Percentiles rank a stretch among this genome's conserved stretches.
phyloP scores from a whole-genome alignment of 2,329 filamentous ascomycete genomes.

The Aureobasidium sp. region DNA sequence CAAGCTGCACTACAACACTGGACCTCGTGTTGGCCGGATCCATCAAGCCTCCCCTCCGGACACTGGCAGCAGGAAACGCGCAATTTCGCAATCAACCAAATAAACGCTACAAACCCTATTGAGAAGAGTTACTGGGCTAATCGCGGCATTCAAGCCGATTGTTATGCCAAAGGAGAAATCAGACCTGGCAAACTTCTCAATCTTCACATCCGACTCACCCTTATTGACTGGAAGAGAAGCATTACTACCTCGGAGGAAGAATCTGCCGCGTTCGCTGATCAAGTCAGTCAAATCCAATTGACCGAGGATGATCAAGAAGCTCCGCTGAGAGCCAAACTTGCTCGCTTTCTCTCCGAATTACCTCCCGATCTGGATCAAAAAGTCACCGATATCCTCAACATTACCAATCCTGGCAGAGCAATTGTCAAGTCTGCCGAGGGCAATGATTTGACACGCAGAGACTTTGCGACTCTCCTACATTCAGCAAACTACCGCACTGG shows the following conservation, averaged over 20 bases:
- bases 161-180: not conserved
- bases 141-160: conserved; percentile 4
- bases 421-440: conserved; percentile 32
- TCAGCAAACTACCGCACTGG: conserved; percentile 28
- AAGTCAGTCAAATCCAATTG: conserved; percentile 5
- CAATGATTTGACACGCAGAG: conserved; percentile 45
- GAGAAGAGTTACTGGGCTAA: conserved; percentile 6
- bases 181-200: not conserved
- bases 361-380: conserved; percentile 10
- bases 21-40: not conserved
- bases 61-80: conserved; percentile 3
- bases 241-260: conserved; percentile 1
- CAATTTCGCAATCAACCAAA: conserved; percentile 1
- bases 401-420: not conserved
- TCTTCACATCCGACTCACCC: not conserved
- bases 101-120: not conserved
- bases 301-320: conserved; percentile 6
- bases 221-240: conserved; percentile 5
- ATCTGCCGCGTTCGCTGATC: not conserved
- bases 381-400: not conserved
- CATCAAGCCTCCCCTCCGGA: not conserved
- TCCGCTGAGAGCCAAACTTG: conserved; percentile 8
- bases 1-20: not conserved
- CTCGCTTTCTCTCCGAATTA: not conserved
- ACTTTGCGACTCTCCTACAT: conserved; percentile 54